Percentiles rank a stretch among this genome's conserved stretches.
Conservation (phyloP, 345 rosid species). For the Syzygium aqueum region DNA sequence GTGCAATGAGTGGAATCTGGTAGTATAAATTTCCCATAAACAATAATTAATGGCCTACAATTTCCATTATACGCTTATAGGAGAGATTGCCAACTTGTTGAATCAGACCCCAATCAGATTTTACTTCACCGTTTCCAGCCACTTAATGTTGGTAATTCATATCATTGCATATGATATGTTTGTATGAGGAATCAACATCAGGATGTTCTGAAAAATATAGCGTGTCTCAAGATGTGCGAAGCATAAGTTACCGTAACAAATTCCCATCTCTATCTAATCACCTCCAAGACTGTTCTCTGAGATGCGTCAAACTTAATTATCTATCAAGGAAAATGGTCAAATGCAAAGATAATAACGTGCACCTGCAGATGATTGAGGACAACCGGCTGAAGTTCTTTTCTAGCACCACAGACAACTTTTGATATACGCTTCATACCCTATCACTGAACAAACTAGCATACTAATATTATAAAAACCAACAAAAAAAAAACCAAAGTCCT, state of each 20-base stretch:
- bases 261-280: background rate
- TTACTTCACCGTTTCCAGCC: too few relatives aligned
- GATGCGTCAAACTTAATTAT: background rate
- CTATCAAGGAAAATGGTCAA: background rate
- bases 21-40: too few relatives aligned
- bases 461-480: background rate
- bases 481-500: background rate
- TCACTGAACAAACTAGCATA: background rate
- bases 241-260: background rate
- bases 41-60: too few relatives aligned
- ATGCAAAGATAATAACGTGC: conserved; percentile 5
- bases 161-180: too few relatives aligned
- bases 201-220: background rate
- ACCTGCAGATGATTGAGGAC: conserved; percentile 91
- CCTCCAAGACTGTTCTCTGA: background rate
- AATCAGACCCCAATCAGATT: too few relatives aligned
- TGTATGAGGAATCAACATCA: background rate
- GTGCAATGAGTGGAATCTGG: background rate
- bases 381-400: conserved; percentile 77
- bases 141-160: too few relatives aligned
- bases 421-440: conserved; percentile 80
- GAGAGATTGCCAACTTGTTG: too few relatives aligned
- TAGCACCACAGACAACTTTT: conserved; percentile 73
- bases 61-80: too few relatives aligned
- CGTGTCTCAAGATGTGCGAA: background rate